Evolutionary conservation across 78 protist genomes (phyloP), one percentile per base, ranked within the genome.

Genomic region (Dictyostelium purpureum): DNA sequence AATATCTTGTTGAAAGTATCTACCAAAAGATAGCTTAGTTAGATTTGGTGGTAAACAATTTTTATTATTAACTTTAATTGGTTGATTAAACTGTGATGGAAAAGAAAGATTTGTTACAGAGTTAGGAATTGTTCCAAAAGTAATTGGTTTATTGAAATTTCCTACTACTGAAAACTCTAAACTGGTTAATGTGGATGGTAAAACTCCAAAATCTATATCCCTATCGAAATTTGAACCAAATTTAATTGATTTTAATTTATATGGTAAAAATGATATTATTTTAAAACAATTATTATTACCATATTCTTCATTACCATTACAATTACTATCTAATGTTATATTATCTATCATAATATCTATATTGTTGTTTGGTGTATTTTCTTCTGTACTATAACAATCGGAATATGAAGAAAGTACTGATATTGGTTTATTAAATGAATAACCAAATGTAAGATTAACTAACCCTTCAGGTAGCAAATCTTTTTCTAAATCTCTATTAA

Each of bases 401-500:
- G n/a, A n/a, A n/a, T n/a, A n/a, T n/a, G n/a, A n/a, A n/a, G n/a
- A n/a, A n/a, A n/a, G n/a, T n/a, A n/a, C n/a, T 54, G 63, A 2
- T 54, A 54, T 7, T 7, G 63, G 6, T 7, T 45, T 24, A 35
- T 77, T 40, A 42, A 59, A 77, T 2, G n/a, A 65, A 24, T 77
- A n/a, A 59, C 85, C 85, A 59, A 77, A 77, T 18, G 10, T 67
- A 37, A 77, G 49, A 16, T 54, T 59, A 19, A 12, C 9, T 18
- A 77, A 21, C 4, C 42, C 26, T 6, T 11, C 24, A 2, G 85
- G 85, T n/a, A 77, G 35, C 21, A 61, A 52, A 43, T 49, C 57
- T 9, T 4, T 28, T 21, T 11, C 10, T 2, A 77, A 57, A 21
- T 21, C 59, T 21, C 59, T 35, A 59, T 77, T 77, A 42, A 38